Base-by-base conservation (phyloP, 1,284 basidiomycete species). In the Sanghuangporus sanghuang region DNA sequence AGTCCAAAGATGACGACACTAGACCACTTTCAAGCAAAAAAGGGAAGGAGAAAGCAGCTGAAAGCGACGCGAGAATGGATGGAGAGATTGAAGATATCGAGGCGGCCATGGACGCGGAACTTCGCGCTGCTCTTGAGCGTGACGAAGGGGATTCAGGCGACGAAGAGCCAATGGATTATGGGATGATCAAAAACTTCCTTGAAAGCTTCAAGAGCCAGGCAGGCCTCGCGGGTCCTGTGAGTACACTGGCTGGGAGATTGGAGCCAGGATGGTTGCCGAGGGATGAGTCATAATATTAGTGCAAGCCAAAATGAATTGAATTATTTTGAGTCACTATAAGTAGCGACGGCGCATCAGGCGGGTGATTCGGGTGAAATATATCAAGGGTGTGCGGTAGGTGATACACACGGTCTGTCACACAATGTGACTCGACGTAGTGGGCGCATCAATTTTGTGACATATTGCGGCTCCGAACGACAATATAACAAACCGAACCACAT, bases 181-280 rank as follows among this genome's bases (percentile, higher is more conserved):
- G 87, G 68, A 77, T 98, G 70, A 96, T 98, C 79, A 95, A 92
- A 75, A 95, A 96, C 74, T 94, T 98, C 75, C 76, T 98, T 72
- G 92, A 96, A 77, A 96, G 94, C 73, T 96, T 93, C 79, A 93
- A 92, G 73, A 89, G 87, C 65, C 96, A 98, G 72, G 89, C 75
- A 9, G 95, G 95, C 6, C 75, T 90, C 61, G 85, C 92, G 42
- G 96, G 96, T 0, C 96, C 94, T 14, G 95, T 96, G 6, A 84
- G 95, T 59, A 95, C 89, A 71, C 78, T 98, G 62, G 89, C 89
- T 44, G 92, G 94, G 53, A 80, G 94, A 67, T 73, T 98, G 67
- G 86, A 93, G 68, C 84, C 84, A 46, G 87, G 79, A 1, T 90
- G 89, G 85, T 73, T 92, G 38, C 90, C 90, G 8, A 79, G 88